phyloP scores from a whole-genome alignment of 2,329 filamentous ascomycete genomes.

The Calonectria leucothoes region DNA sequence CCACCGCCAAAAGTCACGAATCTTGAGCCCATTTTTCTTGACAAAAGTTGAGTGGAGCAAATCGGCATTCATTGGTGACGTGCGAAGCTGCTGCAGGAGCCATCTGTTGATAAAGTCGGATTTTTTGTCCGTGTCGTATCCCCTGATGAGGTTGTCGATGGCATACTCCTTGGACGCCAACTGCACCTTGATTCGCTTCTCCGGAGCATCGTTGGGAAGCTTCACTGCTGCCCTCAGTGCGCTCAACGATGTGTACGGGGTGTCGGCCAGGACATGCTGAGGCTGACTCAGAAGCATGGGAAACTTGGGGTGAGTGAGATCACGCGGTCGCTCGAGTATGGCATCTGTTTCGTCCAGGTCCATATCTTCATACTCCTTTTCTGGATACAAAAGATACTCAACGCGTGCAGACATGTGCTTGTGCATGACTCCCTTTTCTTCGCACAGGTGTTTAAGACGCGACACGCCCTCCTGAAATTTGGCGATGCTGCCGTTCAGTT shows the following conservation, averaged over 20 bases:
- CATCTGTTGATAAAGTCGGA: slow-evolving; percentile 62
- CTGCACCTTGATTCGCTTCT: slow-evolving; percentile 49
- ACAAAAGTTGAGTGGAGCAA: slow-evolving; percentile 53
- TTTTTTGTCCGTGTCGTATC: slow-evolving; percentile 51
- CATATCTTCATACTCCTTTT: slow-evolving; percentile 54
- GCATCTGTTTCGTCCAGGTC: slow-evolving; percentile 47
- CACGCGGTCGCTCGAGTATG: slow-evolving; percentile 37
- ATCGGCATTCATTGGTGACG: slow-evolving; percentile 57
- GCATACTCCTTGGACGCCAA: slow-evolving; percentile 60
- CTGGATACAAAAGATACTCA: slow-evolving; percentile 53
- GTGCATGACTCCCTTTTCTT: slow-evolving; percentile 55
- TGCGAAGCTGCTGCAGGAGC: slow-evolving; percentile 63
- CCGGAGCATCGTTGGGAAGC: slow-evolving; percentile 50
- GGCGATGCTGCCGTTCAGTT: slow-evolving; percentile 48
- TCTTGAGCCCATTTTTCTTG: slow-evolving; percentile 42
- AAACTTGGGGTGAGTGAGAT: slow-evolving; percentile 55
- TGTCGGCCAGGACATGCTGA: slow-evolving; percentile 53
- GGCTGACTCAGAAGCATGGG: slow-evolving; percentile 62
- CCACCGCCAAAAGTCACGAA: slow-evolving; percentile 50
- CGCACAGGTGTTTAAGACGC: slow-evolving; percentile 53
- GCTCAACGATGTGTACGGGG: slow-evolving; percentile 54
- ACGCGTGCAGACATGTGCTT: slow-evolving; percentile 54
- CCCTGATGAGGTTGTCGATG: slow-evolving; percentile 56
- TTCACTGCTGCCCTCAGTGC: slow-evolving; percentile 54
- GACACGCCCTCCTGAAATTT: slow-evolving; percentile 47